Evolutionary conservation across 805 yeast genomes (phyloP).

Genomic region (Candida nanaspora): DNA sequence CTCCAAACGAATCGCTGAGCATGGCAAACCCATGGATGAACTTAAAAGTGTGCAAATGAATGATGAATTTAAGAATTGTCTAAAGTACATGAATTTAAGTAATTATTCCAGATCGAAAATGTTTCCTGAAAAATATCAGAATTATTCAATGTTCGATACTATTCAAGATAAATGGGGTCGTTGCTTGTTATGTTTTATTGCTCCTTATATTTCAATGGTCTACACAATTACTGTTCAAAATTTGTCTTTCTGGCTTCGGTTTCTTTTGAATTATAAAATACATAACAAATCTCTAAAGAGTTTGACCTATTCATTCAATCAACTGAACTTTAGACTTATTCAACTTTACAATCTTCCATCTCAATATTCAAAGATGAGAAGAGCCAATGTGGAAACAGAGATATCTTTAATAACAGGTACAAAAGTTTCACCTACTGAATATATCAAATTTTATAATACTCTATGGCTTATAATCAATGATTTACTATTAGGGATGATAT

Average conservation of each 20-base stretch:
- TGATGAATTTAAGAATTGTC: constrained; percentile 16
- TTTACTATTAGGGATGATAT: constrained; percentile 59
- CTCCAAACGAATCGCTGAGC: constrained; percentile 18
- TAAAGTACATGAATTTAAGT: constrained; percentile 24
- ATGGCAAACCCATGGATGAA: constrained; percentile 11
- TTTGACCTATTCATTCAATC: constrained; percentile 55
- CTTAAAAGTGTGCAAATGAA: too few relatives aligned
- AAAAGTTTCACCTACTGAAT: constrained; percentile 40
- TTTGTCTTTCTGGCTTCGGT: neutral
- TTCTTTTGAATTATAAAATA: neutral
- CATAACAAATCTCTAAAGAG: constrained; percentile 1
- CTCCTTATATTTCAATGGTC: neutral
- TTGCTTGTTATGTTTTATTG: neutral
- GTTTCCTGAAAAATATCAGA: too few relatives aligned
- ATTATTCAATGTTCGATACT: too few relatives aligned
- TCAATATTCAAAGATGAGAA: constrained; percentile 54
- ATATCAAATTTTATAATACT: constrained; percentile 76
- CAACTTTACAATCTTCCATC: constrained; percentile 75
- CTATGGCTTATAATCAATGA: constrained; percentile 86
- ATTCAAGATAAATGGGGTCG: too few relatives aligned
- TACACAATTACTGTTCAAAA: neutral
- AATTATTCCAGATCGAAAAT: constrained; percentile 19
- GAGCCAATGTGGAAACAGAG: constrained; percentile 33
- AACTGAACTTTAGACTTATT: constrained; percentile 67
- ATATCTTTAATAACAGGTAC: constrained; percentile 30